These are phyloP conservation scores for Calvatia gigantea DNA, from an alignment of 768 basidiomycete species.

Conservation along the genomic window DNA sequence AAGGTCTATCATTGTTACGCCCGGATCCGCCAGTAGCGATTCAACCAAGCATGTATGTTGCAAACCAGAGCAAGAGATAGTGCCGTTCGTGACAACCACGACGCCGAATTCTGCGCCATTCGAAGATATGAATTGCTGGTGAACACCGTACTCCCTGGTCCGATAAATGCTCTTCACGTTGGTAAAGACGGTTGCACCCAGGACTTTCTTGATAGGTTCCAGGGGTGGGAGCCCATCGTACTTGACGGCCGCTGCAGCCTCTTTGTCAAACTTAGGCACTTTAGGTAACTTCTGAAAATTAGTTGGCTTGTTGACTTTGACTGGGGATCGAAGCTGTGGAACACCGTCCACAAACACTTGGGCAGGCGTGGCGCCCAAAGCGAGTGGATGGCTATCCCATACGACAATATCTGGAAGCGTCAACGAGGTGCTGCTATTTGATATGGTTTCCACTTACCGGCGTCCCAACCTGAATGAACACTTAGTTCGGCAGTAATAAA, in stretches of 20 bases:
- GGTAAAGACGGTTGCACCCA: slow-evolving; percentile 51
- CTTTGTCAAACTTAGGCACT: slow-evolving; percentile 70
- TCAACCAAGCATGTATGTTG: slow-evolving; percentile 21
- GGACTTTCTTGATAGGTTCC: slow-evolving; percentile 31
- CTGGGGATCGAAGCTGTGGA: slow-evolving; percentile 54
- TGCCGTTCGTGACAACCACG: slow-evolving; percentile 43
- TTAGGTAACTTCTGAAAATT: slow-evolving; percentile 44
- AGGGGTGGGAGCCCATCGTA: slow-evolving; percentile 80
- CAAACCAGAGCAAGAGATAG: slow-evolving; percentile 45
- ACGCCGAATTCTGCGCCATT: slow-evolving; percentile 23
- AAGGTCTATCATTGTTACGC: slow-evolving; percentile 51
- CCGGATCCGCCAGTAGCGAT: slow-evolving; percentile 13
- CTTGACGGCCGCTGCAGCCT: slow-evolving; percentile 54
- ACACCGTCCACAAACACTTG: slow-evolving; percentile 93
- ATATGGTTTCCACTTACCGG: slow-evolving; percentile 34
- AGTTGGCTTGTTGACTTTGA: slow-evolving; percentile 47
- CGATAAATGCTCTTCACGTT: slow-evolving; percentile 56
- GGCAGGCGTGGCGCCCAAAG: slow-evolving; percentile 79
- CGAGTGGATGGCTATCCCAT: slow-evolving; percentile 83
- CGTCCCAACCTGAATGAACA: slow-evolving; percentile 60
- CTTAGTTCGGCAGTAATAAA: background rate
- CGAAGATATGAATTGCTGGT: slow-evolving; percentile 24
- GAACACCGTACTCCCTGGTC: slow-evolving; percentile 24
- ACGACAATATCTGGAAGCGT: slow-evolving; percentile 61
- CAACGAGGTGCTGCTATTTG: background rate